These are phyloP conservation scores for Plasmodiophora brassicae DNA, from an alignment of 208 protist genomes.

Conservation along the genomic window DNA sequence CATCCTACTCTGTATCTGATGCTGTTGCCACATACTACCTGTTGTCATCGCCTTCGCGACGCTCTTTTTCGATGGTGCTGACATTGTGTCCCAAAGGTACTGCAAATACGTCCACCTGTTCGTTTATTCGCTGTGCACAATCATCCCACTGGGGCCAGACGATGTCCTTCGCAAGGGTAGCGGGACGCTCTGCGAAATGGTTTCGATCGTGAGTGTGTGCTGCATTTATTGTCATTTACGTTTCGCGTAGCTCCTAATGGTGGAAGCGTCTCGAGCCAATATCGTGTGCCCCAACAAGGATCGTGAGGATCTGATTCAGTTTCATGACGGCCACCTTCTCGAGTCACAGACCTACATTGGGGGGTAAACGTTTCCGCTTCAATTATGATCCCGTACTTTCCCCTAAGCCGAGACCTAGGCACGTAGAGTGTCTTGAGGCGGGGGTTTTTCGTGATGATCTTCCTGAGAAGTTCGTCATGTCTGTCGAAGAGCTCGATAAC, in stretches of 20 bases:
- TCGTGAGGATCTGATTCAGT: conserved; percentile 42
- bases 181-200: conserved; percentile 96
- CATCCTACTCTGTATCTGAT: conserved; percentile 99
- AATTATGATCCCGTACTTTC: not conserved
- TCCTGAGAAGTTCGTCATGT: conserved; percentile 81
- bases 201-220: conserved; percentile 85
- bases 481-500: conserved; percentile 71
- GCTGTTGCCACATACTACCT: conserved; percentile 99
- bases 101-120: conserved; percentile 97
- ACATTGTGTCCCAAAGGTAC: too few species aligned
- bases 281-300: conserved; percentile 99
- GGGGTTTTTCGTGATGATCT: conserved; percentile 97
- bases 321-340: conserved; percentile 89
- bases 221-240: not conserved
- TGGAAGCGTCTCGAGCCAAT: conserved; percentile 86
- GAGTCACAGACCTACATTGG: conserved; percentile 98
- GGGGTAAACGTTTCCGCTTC: conserved; percentile 49
- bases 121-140: conserved; percentile 99
- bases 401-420: conserved; percentile 26
- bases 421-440: conserved; percentile 84
- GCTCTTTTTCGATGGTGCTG: too few species aligned
- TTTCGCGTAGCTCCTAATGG: conserved; percentile 9
- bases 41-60: too few species aligned
- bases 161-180: conserved; percentile 77
- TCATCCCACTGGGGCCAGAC: conserved; percentile 98